Percentiles rank a stretch among this genome's conserved stretches.
Conservation (phyloP, 2,329 filamentous ascomycete species). For the Biscogniauxia marginata region DNA sequence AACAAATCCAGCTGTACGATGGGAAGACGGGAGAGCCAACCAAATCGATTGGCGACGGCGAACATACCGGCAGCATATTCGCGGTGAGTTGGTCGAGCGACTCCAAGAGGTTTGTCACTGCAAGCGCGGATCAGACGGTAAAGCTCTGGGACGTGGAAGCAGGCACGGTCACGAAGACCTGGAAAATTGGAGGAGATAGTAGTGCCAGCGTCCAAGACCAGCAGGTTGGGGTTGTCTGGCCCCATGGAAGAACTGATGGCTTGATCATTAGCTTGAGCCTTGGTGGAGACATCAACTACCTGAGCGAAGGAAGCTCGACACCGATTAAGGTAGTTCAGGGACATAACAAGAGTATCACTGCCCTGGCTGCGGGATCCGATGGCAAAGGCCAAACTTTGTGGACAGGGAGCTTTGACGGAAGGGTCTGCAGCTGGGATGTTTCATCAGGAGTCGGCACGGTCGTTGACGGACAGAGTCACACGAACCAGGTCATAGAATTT, state of each 20-base stretch:
- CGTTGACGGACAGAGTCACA: slow-evolving; percentile 78
- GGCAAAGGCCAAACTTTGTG: slow-evolving; percentile 66
- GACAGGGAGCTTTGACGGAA: slow-evolving; percentile 91
- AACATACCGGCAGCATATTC: slow-evolving; percentile 91
- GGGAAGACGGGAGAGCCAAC: slow-evolving; percentile 90
- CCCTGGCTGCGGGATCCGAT: slow-evolving; percentile 59
- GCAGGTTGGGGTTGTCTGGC: slow-evolving; percentile 93
- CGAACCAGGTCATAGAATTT: slow-evolving; percentile 82
- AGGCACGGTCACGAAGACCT: slow-evolving; percentile 74
- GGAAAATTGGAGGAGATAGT: slow-evolving; percentile 78
- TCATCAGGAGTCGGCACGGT: slow-evolving; percentile 64
- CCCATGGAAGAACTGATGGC: slow-evolving; percentile 76
- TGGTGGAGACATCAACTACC: slow-evolving; percentile 85
- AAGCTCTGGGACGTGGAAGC: slow-evolving; percentile 89
- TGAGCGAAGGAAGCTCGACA: slow-evolving; percentile 67
- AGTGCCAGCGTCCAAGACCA: slow-evolving; percentile 74
- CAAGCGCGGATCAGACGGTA: slow-evolving; percentile 91
- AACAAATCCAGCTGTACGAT: slow-evolving; percentile 90
- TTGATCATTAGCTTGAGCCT: slow-evolving; percentile 88
- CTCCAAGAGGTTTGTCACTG: slow-evolving; percentile 82
- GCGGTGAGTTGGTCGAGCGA: slow-evolving; percentile 87
- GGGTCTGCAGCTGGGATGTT: slow-evolving; percentile 81
- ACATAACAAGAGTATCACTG: slow-evolving; percentile 88
- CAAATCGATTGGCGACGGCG: slow-evolving; percentile 73
- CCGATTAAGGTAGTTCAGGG: slow-evolving; percentile 76